Percentiles rank a stretch among this genome's conserved stretches.
Conservation (phyloP, 495 filamentous ascomycete species). For the Staphylotrichum tortipilum region DNA sequence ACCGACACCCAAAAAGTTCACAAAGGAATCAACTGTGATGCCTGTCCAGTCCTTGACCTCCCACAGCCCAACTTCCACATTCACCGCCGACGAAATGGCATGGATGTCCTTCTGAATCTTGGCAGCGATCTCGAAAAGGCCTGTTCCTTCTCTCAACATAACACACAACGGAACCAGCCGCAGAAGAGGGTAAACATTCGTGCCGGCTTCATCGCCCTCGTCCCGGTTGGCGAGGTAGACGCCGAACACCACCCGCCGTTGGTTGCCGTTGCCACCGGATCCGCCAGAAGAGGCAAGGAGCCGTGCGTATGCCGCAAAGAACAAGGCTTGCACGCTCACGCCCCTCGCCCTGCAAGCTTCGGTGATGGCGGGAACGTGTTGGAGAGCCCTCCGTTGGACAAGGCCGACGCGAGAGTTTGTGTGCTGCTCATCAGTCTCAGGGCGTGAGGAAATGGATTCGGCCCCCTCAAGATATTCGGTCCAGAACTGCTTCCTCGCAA, state of each 20-base stretch:
- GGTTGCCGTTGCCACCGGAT: neutral
- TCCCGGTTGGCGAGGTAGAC: constrained; percentile 39
- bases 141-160: neutral
- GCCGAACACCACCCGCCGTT: constrained; percentile 29
- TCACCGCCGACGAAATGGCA: constrained; percentile 25
- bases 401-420: constrained; percentile 5
- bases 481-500: constrained; percentile 43
- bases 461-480: constrained; percentile 37
- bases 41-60: constrained; percentile 44
- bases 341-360: constrained; percentile 18
- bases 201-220: constrained; percentile 10
- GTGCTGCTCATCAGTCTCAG: neutral
- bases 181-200: constrained; percentile 29
- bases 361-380: constrained; percentile 9
- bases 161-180: constrained; percentile 36
- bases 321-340: constrained; percentile 32
- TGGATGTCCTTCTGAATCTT: constrained; percentile 35
- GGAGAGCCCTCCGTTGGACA: constrained; percentile 12
- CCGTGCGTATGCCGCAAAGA: constrained; percentile 35
- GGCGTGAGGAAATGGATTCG: neutral
- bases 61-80: constrained; percentile 37
- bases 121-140: constrained; percentile 18
- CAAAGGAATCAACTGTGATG: constrained; percentile 38
- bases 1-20: constrained; percentile 47
- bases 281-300: constrained; percentile 2